Evolutionary conservation across 805 yeast species (phyloP).

Genomic region (Suhomyces kilbournensis): DNA sequence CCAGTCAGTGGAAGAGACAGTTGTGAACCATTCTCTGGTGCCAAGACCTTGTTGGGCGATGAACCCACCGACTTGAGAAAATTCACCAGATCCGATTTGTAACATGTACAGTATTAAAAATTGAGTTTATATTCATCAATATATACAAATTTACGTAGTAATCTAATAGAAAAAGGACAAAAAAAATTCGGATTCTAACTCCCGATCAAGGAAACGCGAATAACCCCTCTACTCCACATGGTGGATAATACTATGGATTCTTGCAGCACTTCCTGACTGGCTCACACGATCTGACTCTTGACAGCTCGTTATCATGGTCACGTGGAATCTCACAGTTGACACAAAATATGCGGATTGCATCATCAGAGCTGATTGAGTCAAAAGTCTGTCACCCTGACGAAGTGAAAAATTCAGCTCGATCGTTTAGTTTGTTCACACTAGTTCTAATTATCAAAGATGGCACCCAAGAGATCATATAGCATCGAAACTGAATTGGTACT

Average conservation of each 20-base stretch:
- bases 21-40: slow-evolving; percentile 77
- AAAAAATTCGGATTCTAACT: neutral
- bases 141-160: neutral
- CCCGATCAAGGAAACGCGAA: neutral
- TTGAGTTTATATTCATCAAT: neutral
- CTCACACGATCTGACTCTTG: neutral
- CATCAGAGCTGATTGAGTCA: slow-evolving; percentile 6
- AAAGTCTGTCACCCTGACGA: neutral
- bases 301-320: neutral
- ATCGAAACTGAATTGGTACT: slow-evolving; percentile 71
- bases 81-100: slow-evolving; percentile 72
- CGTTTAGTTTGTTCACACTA: neutral
- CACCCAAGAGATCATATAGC: slow-evolving; percentile 38
- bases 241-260: neutral
- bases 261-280: neutral
- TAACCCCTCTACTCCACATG: too few relatives aligned
- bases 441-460: slow-evolving; percentile 1
- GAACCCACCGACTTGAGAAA: slow-evolving; percentile 69
- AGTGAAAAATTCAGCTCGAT: slow-evolving; percentile 1
- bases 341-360: slow-evolving; percentile 3
- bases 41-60: slow-evolving; percentile 54
- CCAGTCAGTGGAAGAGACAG: slow-evolving; percentile 65
- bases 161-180: neutral
- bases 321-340: neutral
- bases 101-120: slow-evolving; percentile 7